Conservation (phyloP, 139 green algal genomes). For the Ettlia oleoabundans region DNA sequence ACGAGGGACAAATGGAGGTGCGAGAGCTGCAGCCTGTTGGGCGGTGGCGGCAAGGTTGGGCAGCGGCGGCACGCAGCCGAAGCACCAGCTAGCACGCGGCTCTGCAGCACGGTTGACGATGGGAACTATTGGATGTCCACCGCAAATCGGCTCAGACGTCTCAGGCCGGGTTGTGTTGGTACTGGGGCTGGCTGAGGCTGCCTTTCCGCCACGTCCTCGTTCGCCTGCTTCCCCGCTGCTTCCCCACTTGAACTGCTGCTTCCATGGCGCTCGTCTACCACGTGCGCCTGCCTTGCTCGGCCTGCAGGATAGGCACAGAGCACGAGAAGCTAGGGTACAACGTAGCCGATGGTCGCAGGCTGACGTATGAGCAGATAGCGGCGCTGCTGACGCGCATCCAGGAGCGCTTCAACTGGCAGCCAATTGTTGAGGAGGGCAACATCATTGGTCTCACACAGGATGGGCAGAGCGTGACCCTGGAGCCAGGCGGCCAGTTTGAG, state of each 20-base stretch:
- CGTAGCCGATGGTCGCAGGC: slow-evolving; percentile 61
- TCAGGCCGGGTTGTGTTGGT: no score
- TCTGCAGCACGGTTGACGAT: no score
- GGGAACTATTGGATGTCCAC: no score
- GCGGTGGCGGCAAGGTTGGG: not conserved
- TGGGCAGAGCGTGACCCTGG: slow-evolving; percentile 92
- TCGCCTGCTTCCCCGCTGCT: no score
- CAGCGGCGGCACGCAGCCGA: not conserved
- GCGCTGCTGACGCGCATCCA: slow-evolving; percentile 78
- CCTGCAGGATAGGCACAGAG: slow-evolving; percentile 95
- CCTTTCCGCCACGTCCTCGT: no score
- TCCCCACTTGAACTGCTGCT: no score
- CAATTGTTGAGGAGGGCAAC: slow-evolving; percentile 85
- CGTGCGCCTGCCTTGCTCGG: not conserved
- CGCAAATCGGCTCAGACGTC: no score
- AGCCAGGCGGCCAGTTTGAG: slow-evolving; percentile 99
- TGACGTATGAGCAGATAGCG: slow-evolving; percentile 84
- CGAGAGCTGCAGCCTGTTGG: not conserved
- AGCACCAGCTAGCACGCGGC: no score
- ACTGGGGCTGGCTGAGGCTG: no score
- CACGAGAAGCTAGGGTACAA: slow-evolving; percentile 98
- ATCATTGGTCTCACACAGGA: slow-evolving; percentile 81
- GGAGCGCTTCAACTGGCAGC: slow-evolving; percentile 85
- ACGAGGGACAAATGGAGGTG: slow-evolving; percentile 80
- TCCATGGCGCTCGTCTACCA: not conserved